Base-by-base conservation (phyloP, 805 yeast genomes). In the Teunomyces tritomae region DNA sequence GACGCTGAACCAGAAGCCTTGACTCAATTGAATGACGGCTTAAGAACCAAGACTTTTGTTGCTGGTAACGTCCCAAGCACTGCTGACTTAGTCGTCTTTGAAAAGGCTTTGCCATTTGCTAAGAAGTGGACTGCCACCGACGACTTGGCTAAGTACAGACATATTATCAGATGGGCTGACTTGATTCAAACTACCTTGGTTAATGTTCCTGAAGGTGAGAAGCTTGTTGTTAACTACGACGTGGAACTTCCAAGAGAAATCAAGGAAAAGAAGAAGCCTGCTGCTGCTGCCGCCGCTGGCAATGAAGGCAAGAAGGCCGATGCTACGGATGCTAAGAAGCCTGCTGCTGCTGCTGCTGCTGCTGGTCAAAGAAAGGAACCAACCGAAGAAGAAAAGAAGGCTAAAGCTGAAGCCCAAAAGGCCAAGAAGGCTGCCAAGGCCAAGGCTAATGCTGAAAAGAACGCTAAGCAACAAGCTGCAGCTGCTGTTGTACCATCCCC, bases 81-180 rank as follows among this genome's bases (percentile, higher is more conserved):
- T 37, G 80, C 82, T n/a, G 99, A 94, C 65, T 76, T 83, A 37
- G 70, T 76, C 39, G 84, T 86, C 30, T 87, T 89, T 57, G 83
- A 83, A 44, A 73, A 80, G 30, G 83, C 84, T 32, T 72, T 82
- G 58, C 87, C 90, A 42, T 51, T 80, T 34, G 81, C 86, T 34
- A 71, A 73, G 45, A 68, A 75, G 51, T 80, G 88, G 79, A 68
- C 78, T 20, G 63, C 80, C 8, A 57, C 64, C 39, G 83, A 79
- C 30, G 80, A 83, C 35, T 69, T 83, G 55, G 82, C 84, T 42
- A 68, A 76, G 42, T 74, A 75, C 65, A 87, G 97, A 78, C 97
- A 92, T 68, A 76, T 92, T 49, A 70, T 89, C 51, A 86, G 99
- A 78, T 94, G 98, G 98, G 80, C 82, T 20, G 97, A 91, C 59